These are phyloP conservation scores for Onygenales sp. DNA, from an alignment of 2,329 filamentous ascomycete species.

Conservation along the genomic window DNA sequence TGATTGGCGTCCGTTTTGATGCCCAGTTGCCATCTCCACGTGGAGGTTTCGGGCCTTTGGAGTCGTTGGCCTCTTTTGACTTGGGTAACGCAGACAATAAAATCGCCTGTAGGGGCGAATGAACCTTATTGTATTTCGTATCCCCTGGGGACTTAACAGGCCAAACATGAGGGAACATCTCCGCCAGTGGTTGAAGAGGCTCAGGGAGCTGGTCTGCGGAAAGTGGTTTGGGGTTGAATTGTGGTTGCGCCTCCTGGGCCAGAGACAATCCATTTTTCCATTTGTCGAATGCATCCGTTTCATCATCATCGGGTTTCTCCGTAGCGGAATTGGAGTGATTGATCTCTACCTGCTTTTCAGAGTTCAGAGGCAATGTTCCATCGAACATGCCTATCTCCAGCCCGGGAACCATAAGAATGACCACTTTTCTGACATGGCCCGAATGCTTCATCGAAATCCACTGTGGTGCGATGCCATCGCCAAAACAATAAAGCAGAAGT, in stretches of 20 bases:
- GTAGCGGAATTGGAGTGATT: constrained; percentile 4
- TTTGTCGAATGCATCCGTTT: constrained; percentile 25
- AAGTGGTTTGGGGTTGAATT: constrained; percentile 26
- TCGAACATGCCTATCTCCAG: constrained; percentile 86
- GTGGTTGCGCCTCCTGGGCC: constrained; percentile 16
- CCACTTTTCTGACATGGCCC: constrained; percentile 58
- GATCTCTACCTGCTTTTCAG: constrained; percentile 20
- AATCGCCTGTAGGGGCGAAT: constrained; percentile 80
- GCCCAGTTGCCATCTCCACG: constrained; percentile 58
- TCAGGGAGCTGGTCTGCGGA: constrained; percentile 29
- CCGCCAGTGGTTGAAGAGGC: constrained; percentile 57
- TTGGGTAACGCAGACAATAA: constrained; percentile 65
- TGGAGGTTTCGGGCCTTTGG: constrained; percentile 48
- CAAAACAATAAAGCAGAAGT: constrained; percentile 51
- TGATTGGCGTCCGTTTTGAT: constrained; percentile 71
- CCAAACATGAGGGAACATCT: constrained; percentile 84
- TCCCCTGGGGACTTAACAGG: constrained; percentile 82
- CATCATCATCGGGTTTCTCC: constrained; percentile 9
- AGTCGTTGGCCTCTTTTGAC: constrained; percentile 51
- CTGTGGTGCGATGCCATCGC: constrained; percentile 52
- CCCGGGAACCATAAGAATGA: constrained; percentile 85
- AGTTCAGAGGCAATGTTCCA: constrained; percentile 33
- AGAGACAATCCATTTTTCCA: constrained; percentile 32
- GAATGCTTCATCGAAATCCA: constrained; percentile 54
- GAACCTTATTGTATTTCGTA: constrained; percentile 66